These are phyloP conservation scores for Boletus huronensis DNA, from an alignment of 768 basidiomycete genomes.

Conservation along the genomic window DNA sequence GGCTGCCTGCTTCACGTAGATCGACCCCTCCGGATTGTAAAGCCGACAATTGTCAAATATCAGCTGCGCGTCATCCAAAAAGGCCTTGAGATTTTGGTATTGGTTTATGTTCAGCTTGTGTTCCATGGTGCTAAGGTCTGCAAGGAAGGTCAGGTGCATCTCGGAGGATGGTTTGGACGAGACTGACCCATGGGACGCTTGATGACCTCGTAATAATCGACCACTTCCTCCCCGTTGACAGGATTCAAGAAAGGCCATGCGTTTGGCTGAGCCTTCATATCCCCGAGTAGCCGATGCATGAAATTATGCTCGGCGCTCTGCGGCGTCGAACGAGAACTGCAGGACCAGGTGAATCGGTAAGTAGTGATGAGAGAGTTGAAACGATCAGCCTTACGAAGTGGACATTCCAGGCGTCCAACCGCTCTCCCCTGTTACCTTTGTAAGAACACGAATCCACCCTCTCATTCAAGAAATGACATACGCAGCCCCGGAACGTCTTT, in stretches of 20 bases:
- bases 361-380: background rate
- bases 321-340: conserved; percentile 39
- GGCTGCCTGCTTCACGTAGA: conserved; percentile 82
- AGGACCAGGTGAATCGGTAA: conserved; percentile 4
- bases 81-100: conserved; percentile 70
- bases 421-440: conserved; percentile 60
- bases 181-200: conserved; percentile 87
- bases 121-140: conserved; percentile 86
- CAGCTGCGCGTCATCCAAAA: conserved; percentile 75
- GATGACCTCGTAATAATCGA: conserved; percentile 89
- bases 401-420: conserved; percentile 90
- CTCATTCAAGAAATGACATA: conserved; percentile 35
- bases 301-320: conserved; percentile 56
- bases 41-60: conserved; percentile 86
- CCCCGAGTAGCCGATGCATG: conserved; percentile 76
- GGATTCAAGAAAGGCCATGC: conserved; percentile 89
- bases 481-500: conserved; percentile 85
- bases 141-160: background rate
- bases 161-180: background rate
- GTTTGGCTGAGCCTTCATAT: conserved; percentile 70
- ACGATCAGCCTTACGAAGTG: conserved; percentile 49
- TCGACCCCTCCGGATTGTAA: conserved; percentile 80
- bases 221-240: conserved; percentile 74
- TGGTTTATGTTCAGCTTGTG: conserved; percentile 87
- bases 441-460: conserved; percentile 9